Evolutionary conservation across 2,329 filamentous ascomycete species (phyloP), one percentile per base, ranked within the genome.

Genomic region (Didymosphaeria variabile): DNA sequence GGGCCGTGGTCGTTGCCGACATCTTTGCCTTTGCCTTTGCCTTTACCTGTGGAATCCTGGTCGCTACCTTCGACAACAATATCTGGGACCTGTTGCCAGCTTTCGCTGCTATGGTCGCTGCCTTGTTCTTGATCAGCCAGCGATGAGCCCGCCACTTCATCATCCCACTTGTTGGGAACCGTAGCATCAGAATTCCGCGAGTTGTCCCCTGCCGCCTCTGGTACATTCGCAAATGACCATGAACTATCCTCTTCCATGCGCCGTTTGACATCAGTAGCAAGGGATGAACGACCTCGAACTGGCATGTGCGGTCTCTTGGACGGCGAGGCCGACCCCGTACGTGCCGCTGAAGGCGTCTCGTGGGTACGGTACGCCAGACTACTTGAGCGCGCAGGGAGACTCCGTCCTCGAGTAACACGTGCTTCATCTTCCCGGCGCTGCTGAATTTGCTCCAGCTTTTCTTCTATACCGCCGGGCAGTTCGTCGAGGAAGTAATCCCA

Each of bases 201-300:
- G 10, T 55, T 52, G 10, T 63, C 42, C 15, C 60, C 55, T 19
- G 57, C 34, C n/a, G 60, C 23, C 7, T 66, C 55, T n/a, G 68
- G 66, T 23, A 69, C 58, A 47, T 67, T 70, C 4, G 67, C 69
- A 49, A 76, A 76, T 1, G 73, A 74, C 75, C 74, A 77, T 5
- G 71, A 61, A 31, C 67, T 67, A 42, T 64, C 65, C 68, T 85
- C 83, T 70, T 84, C 83, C 9, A 85, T 67, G 26, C 75, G 72
- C 10, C 83, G 79, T 54, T 79, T 80, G 45, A 85, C 83, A 53
- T 81, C 79, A 3, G 81, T 80, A 3, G 83, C 83, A 60, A 80
- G 74, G 36, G 79, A 84, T 3, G 80, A 79, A 17, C 73, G 76
- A 55, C 82, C 80, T 60, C 83, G 75, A 17, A 75, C 68, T 29